Conservation (phyloP, 1,284 basidiomycete genomes). For the Irpex rosettiformis region DNA sequence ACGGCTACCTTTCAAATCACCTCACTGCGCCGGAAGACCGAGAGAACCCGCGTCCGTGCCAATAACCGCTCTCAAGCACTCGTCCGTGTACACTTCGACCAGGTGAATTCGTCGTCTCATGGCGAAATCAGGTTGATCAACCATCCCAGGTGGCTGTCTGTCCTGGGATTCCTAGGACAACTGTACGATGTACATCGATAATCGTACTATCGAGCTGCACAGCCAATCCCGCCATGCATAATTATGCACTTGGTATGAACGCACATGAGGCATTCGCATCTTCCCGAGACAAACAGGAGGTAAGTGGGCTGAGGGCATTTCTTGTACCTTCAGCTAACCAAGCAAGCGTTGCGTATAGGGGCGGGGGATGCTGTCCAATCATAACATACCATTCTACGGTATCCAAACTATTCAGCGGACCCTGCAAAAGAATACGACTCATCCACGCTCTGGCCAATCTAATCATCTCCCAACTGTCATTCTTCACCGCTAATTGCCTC, state of each 20-base stretch:
- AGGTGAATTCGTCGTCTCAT: not conserved
- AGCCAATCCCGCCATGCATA: not conserved
- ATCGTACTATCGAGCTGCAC: not conserved
- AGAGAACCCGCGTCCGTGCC: not conserved
- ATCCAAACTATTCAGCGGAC: not conserved
- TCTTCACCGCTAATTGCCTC: not conserved
- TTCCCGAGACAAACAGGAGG: not conserved
- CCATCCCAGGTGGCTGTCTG: not conserved
- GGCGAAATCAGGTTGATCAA: not conserved
- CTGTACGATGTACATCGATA: not conserved
- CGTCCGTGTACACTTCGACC: not conserved
- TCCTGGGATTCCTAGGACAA: not conserved
- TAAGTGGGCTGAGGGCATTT: not conserved
- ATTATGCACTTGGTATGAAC: no score
- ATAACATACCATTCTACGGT: not conserved
- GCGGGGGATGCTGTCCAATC: not conserved
- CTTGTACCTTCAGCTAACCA: not conserved
- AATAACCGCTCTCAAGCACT: not conserved
- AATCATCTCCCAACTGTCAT: not conserved
- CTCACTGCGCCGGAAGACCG: not conserved
- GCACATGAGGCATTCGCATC: not conserved
- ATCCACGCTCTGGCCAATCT: not conserved
- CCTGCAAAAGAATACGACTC: not conserved
- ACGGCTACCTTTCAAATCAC: not conserved
- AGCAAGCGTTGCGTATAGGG: not conserved